Base-by-base conservation (phyloP, 495 filamentous ascomycete species). In the Tuber umbilicatum region DNA sequence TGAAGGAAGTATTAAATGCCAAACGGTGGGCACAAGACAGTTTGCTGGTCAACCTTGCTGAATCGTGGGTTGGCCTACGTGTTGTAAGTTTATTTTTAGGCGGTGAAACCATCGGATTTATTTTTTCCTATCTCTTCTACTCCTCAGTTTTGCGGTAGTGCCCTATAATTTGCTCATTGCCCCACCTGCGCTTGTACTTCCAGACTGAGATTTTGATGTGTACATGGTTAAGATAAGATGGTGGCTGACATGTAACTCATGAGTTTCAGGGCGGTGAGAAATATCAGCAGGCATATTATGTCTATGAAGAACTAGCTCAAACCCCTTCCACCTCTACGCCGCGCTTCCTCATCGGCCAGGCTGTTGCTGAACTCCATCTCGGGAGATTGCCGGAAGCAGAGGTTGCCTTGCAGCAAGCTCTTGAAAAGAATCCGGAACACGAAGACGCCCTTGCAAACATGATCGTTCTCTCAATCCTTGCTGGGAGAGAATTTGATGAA, bases 201-300 rank as follows among this genome's bases (percentile, higher is more conserved):
- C 12, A 64, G 16, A 4, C 35, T 35, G 55, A 35, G 31, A 9
- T 5, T 16, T 31, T 35, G 14, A 64, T 35, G 19, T 64, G 27
- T 31, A 35, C 27, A 55, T 27, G 23, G 1, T 43, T 43, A 50
- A 70, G 72, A 70, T 79, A 47, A 76, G 14, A 69, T 69, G 60
- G 77, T 68, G 69, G 45, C 27, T 47, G 5, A 64, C 55, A 64
- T 17, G 55, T 64, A 64, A 64, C 55, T 35, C 23, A 35, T 19
- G 55, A 27, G 19, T 35, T 73, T 67, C 70, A 96, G 92, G 95
- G 95, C 81, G 94, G 93, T 76, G 94, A 97, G 76, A 94, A 92
- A 84, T 99, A 98, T 86, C 95, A 98, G 83, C 91, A 93, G 78
- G 91, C 94, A 47, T 99, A 95, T 86, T 99, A 99, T 87, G 94